Evolutionary conservation across 78 protist genomes (phyloP).

Genomic region (Dictyostelium intermedium): DNA sequence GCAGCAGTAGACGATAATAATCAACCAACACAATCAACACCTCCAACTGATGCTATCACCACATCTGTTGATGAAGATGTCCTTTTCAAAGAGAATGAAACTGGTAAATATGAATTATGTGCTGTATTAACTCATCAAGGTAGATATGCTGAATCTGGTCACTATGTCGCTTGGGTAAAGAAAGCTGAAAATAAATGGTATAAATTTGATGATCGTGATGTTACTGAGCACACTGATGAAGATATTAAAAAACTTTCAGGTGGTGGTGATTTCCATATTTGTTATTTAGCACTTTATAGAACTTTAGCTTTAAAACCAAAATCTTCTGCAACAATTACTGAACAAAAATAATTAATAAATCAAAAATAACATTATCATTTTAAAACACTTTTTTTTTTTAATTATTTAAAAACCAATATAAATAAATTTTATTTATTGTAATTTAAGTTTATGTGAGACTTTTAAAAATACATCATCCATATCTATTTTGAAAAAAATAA

Average conservation of each 20-base stretch:
- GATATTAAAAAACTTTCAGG: slow-evolving; percentile 87
- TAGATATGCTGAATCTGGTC: slow-evolving; percentile 95
- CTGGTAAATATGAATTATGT: slow-evolving; percentile 92
- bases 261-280: slow-evolving; percentile 94
- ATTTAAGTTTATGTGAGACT: background rate
- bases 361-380: no score
- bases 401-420: background rate
- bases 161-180: slow-evolving; percentile 95
- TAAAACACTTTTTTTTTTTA: no score
- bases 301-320: background rate
- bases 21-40: background rate
- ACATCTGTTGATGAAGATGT: background rate
- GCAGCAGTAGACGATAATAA: slow-evolving; percentile 39
- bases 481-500: background rate
- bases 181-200: slow-evolving; percentile 85
- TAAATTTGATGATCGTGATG: slow-evolving; percentile 92
- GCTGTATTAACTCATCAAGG: slow-evolving; percentile 96
- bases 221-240: slow-evolving; percentile 69
- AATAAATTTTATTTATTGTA: background rate
- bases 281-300: slow-evolving; percentile 89
- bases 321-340: background rate
- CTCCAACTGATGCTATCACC: background rate
- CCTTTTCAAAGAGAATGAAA: slow-evolving; percentile 13
- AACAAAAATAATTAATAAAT: background rate
- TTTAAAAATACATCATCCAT: slow-evolving; percentile 35